Evolutionary conservation across 345 rosid species (phyloP).

Genomic region (Linum usitatissimum): DNA sequence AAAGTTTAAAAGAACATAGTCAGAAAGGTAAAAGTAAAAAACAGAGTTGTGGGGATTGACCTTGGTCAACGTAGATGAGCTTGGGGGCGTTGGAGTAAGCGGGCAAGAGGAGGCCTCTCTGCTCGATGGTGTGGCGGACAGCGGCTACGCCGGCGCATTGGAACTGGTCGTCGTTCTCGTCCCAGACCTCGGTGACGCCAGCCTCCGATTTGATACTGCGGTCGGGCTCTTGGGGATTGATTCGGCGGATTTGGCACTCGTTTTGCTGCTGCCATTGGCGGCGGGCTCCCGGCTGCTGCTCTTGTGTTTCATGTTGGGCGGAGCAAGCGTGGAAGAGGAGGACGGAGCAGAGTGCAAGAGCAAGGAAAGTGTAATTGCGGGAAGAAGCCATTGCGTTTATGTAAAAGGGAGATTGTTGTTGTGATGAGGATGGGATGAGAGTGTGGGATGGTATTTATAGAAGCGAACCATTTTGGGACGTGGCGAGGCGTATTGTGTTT

Average conservation of each 20-base stretch:
- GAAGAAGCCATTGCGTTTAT: constrained; percentile 4
- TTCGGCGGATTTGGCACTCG: constrained; percentile 24
- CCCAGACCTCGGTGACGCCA: constrained; percentile 34
- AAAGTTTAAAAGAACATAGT: too few species aligned
- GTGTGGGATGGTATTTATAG: neutral
- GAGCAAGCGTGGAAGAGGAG: neutral
- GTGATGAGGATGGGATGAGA: neutral
- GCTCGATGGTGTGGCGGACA: constrained; percentile 26
- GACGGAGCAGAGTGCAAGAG: constrained; percentile 10
- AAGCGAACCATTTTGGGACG: neutral
- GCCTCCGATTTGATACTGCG: constrained; percentile 26
- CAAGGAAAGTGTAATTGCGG: constrained; percentile 1
- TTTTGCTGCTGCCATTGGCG: neutral
- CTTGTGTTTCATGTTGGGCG: constrained; percentile 1
- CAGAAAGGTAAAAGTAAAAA: neutral
- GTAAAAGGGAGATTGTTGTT: neutral
- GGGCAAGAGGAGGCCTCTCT: constrained; percentile 33
- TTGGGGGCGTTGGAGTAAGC: constrained; percentile 26
- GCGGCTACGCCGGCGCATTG: constrained; percentile 36
- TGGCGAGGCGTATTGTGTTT: constrained; percentile 9
- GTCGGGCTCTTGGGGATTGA: constrained; percentile 28
- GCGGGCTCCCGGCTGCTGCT: neutral
- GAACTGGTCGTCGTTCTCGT: constrained; percentile 27
- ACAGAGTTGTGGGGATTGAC: constrained; percentile 8
- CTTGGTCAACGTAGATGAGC: constrained; percentile 35